Base-by-base conservation (phyloP, 106 monocot genomes). In the Alisma plantagoaquatica region DNA sequence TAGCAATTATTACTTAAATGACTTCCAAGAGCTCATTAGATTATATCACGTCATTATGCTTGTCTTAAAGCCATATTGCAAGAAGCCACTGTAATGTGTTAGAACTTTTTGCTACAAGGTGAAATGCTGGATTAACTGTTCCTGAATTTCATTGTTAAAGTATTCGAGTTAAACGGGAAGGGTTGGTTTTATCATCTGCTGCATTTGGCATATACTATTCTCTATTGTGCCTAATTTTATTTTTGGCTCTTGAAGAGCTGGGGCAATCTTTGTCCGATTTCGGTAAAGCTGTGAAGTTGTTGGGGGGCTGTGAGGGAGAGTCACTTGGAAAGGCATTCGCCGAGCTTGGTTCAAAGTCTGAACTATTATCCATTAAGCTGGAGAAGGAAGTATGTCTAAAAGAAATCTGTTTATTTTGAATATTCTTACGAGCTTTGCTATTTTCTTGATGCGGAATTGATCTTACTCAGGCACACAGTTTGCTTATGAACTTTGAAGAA, bases 401-500 rank as follows among this genome's bases (percentile, higher is more conserved):
- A 60, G 23, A 15, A 5, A 10, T 35, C 29, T 26, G 14, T 33
- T 31, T 56, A 57, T 33, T 50, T 29, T 46, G 15, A 31, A n/a
- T n/a, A n/a, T n/a, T n/a, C n/a, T n/a, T n/a, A 31, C 14, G 51
- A 62, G 7, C 10, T 61, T 38, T 64, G 10, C 33, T 53, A 28
- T 30, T 42, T 23, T 1, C 25, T 41, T 19, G 18, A 31, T 26
- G 21, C 32, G 4, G 10, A 18, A 21, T 3, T 29, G 17, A 14
- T 9, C 28, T 20, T 30, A 29, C 77, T 19, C 54, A 90, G 98
- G 85, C 98, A 46, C 82, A 90, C 58, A 85, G 82, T 59, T 73
- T 98, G 51, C 56, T 98, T 56, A 82, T 90, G 90, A 90, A 90
- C 27, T 98, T 98, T 65, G 98, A 98, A 70, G 98, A 98, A 62